These are phyloP conservation scores for Vinca major DNA, from an alignment of 305 asterid genomes.

Conservation along the genomic window DNA sequence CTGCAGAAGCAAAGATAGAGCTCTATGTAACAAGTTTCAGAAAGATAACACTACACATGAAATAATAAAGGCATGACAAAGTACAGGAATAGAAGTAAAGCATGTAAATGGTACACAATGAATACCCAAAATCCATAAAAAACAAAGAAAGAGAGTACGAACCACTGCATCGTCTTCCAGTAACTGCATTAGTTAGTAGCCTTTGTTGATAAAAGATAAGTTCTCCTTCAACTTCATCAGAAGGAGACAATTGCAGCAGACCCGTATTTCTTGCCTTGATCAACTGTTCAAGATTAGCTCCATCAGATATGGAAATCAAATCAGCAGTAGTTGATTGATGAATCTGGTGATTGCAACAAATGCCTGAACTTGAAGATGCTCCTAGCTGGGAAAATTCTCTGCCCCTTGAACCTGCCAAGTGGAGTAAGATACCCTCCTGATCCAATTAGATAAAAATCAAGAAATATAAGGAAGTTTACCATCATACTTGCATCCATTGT, in stretches of 20 bases:
- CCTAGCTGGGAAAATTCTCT: constrained; percentile 54
- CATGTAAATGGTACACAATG: constrained; percentile 1
- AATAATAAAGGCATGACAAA: not conserved
- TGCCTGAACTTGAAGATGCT: constrained; percentile 77
- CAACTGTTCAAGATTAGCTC: constrained; percentile 45
- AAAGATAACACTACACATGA: not conserved
- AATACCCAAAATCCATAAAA: not conserved
- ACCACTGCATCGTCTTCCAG: constrained; percentile 58
- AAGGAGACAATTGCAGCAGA: constrained; percentile 59
- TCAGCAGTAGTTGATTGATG: constrained; percentile 32
- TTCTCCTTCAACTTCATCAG: constrained; percentile 93
- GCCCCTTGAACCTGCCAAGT: constrained; percentile 49
- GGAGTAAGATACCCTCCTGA: constrained; percentile 28
- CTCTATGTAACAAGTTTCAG: not conserved
- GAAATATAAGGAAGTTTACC: constrained; percentile 33
- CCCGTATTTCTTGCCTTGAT: constrained; percentile 41
- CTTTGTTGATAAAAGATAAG: constrained; percentile 67
- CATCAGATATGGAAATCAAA: constrained; percentile 29
- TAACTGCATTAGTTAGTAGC: constrained; percentile 45
- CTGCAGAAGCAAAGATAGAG: constrained; percentile 34
- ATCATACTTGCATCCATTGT: constrained; percentile 23
- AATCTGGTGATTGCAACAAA: constrained; percentile 50
- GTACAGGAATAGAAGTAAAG: constrained; percentile 2
- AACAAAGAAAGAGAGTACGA: not conserved
- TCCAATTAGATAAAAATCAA: constrained; percentile 13